Evolutionary conservation across 2,329 filamentous ascomycete genomes (phyloP).

Genomic region (Aspergillus felis): DNA sequence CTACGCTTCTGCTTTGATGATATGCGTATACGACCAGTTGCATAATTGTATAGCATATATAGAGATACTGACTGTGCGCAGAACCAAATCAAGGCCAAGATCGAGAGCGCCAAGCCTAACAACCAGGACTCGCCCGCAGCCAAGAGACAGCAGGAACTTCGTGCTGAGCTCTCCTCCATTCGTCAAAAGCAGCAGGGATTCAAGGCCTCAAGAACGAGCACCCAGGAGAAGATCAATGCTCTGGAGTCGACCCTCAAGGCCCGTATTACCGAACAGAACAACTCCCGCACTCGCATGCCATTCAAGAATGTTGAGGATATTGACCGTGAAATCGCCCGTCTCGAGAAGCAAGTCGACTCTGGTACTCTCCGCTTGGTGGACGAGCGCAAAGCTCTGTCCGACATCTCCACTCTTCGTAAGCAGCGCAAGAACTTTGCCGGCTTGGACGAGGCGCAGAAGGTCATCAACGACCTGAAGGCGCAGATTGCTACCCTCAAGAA

Average conservation of each 20-base stretch:
- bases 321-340: conserved; percentile 72
- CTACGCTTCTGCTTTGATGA: background rate
- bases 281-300: conserved; percentile 69
- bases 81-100: conserved; percentile 83
- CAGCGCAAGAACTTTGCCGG: conserved; percentile 85
- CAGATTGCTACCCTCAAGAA: conserved; percentile 89
- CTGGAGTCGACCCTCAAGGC: conserved; percentile 85
- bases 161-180: conserved; percentile 76
- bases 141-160: conserved; percentile 82
- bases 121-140: conserved; percentile 75
- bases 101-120: conserved; percentile 76
- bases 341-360: conserved; percentile 81
- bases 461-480: conserved; percentile 79
- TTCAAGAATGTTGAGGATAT: conserved; percentile 89
- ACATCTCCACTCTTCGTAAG: conserved; percentile 80
- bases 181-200: conserved; percentile 80
- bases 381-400: conserved; percentile 86
- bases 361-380: conserved; percentile 95
- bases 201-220: conserved; percentile 73
- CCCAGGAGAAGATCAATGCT: conserved; percentile 87
- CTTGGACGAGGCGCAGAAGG: conserved; percentile 81
- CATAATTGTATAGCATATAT: conserved; percentile 3
- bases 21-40: background rate
- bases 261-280: conserved; percentile 82
- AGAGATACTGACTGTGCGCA: conserved; percentile 47